Evolutionary conservation across 2,329 filamentous ascomycete species (phyloP), one percentile per base, ranked within the genome.

Genomic region (Penicillium hesseltinei): DNA sequence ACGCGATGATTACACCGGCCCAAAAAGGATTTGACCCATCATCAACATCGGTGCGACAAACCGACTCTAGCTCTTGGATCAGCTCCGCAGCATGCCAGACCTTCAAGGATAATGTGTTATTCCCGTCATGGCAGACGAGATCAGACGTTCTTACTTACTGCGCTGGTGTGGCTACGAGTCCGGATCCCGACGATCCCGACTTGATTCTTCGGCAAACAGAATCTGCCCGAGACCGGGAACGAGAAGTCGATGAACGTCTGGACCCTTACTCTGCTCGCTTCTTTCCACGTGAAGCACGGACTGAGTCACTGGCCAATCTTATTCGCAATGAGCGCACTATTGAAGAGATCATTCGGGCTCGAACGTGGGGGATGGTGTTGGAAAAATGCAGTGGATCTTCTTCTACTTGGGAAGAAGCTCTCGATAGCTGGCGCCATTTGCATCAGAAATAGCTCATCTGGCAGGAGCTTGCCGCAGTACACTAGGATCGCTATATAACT

Each of bases 251-350:
- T 72, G 94, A 97, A 76, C 81, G 94, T 55, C 73, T 97, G 57
- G 94, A 99, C 77, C 94, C 94, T 2, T 99, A 99, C 71, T 92
- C 89, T 10, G 89, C 81, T 7, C 81, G 93, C 25, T 96, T 91
- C 72, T 93, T 93, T 87, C 75, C 74, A 7, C 68, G 66, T 19
- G 92, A 97, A 76, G 82, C 90, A 15, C 82, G 92, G 62, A 94
- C 92, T 0, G 90, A 97, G 75, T 84, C 83, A 48, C 73, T 99
- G 59, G 92, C 91, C 10, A 82, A 48, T 87, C 82, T 63, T 80
- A 92, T 74, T 80, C 82, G 59, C 81, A 90, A 72, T 81, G 84
- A 71, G 85, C 96, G 74, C 86, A 92, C 33, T 78, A 87, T 74
- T 88, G 91, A 71, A 88, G 88, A 54, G 89, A 96, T 78, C 75